phyloP scores from a whole-genome alignment of 805 yeast species.

The Saccharomyces cerevisiae region DNA sequence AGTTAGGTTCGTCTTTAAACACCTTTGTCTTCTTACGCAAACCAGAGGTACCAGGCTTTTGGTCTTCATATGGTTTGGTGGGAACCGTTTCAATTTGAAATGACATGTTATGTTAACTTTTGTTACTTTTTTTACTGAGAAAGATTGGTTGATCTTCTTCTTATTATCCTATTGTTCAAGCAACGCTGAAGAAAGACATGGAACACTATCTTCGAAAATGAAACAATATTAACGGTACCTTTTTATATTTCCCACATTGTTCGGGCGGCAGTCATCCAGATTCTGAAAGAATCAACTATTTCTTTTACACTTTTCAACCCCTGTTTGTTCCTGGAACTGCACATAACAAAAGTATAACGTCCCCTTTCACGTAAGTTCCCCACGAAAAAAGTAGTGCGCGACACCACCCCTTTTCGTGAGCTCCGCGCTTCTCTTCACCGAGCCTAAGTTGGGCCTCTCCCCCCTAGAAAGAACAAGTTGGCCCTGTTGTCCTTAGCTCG shows the following conservation, averaged over 20 bases:
- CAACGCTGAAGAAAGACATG: not conserved
- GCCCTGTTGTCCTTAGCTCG: not conserved
- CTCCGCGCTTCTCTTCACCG: not conserved
- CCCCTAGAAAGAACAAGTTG: not conserved
- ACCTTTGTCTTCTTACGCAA: slow-evolving; percentile 83
- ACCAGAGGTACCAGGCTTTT: slow-evolving; percentile 97
- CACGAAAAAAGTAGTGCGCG: not conserved
- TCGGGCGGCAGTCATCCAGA: not conserved
- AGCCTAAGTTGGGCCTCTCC: not conserved
- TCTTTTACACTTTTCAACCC: not conserved
- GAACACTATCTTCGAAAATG: not conserved
- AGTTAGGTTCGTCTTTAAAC: slow-evolving; percentile 61
- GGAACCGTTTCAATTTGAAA: slow-evolving; percentile 32
- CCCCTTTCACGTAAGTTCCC: not conserved
- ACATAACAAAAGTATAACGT: not conserved
- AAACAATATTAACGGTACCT: not conserved
- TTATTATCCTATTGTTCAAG: not conserved
- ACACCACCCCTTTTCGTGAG: not conserved
- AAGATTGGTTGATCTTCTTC: not conserved
- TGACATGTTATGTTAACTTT: slow-evolving; percentile 13
- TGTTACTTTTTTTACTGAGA: not conserved
- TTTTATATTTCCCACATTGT: not conserved
- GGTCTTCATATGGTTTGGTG: slow-evolving; percentile 79
- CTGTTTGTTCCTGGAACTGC: not conserved
- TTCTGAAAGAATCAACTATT: not conserved